Conservation (phyloP, 108 stramenopile species). For the Cyclotella atomus region DNA sequence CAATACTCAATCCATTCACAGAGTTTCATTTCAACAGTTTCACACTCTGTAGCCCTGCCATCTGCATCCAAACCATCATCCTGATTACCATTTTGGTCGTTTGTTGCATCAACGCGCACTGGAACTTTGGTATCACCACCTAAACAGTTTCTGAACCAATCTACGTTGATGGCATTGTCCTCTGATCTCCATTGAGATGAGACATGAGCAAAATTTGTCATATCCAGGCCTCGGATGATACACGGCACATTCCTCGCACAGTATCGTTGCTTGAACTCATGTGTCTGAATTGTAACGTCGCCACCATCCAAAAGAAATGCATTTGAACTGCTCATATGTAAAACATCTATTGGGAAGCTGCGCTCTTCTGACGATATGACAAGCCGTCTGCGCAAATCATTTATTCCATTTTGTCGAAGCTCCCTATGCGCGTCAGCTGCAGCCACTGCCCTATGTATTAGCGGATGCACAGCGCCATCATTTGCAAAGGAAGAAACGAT, state of each 20-base stretch:
- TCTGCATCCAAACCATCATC: constrained; percentile 55
- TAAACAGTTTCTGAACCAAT: constrained; percentile 67
- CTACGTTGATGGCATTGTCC: constrained; percentile 3
- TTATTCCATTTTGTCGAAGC: neutral
- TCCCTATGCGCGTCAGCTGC: constrained; percentile 1
- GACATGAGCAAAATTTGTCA: constrained; percentile 27
- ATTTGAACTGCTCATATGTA: neutral
- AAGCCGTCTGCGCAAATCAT: constrained; percentile 12
- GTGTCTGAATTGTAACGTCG: constrained; percentile 4
- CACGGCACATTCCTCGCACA: constrained; percentile 51
- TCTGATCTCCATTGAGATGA: constrained; percentile 21
- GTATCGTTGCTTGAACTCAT: constrained; percentile 47
- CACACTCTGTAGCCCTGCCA: constrained; percentile 76
- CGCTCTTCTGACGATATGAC: neutral
- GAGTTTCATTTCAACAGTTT: constrained; percentile 52
- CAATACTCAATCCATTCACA: constrained; percentile 53
- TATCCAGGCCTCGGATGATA: constrained; percentile 50
- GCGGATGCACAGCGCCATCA: neutral
- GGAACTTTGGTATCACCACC: constrained; percentile 65
- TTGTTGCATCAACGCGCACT: constrained; percentile 37
- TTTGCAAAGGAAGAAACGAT: neutral
- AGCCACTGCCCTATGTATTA: neutral
- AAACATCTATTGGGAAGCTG: constrained; percentile 17
- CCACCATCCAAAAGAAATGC: neutral
- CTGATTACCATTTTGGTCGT: neutral